These are phyloP conservation scores for Nigrograna mackinnonii DNA, from an alignment of 2,329 filamentous ascomycete species.

Conservation along the genomic window DNA sequence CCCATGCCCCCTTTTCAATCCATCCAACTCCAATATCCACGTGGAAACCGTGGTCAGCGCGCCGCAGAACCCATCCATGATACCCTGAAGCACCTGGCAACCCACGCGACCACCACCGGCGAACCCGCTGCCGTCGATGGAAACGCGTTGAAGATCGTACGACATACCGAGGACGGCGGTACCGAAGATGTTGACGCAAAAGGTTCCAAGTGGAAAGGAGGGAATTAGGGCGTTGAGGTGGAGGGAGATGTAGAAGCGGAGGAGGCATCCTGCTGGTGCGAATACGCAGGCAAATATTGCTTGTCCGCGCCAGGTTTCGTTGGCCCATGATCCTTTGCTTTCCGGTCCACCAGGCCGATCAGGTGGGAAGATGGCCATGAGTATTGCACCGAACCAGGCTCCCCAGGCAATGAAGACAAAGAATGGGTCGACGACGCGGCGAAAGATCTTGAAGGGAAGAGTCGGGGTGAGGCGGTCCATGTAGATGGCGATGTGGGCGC, in stretches of 20 bases:
- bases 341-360: slow-evolving; percentile 44
- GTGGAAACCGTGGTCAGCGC: slow-evolving; percentile 53
- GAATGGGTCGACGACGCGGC: slow-evolving; percentile 65
- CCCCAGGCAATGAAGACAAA: slow-evolving; percentile 69
- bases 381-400: slow-evolving; percentile 76
- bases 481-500: slow-evolving; percentile 74
- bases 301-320: slow-evolving; percentile 74
- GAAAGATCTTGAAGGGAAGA: slow-evolving; percentile 60
- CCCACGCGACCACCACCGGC: slow-evolving; percentile 50
- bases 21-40: slow-evolving; percentile 50
- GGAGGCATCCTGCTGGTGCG: slow-evolving; percentile 76
- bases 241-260: slow-evolving; percentile 73
- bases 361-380: slow-evolving; percentile 74
- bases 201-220: slow-evolving; percentile 83
- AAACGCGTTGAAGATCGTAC: slow-evolving; percentile 75
- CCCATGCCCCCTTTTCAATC: slow-evolving; percentile 53
- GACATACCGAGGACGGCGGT: slow-evolving; percentile 74
- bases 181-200: slow-evolving; percentile 78
- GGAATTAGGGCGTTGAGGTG: slow-evolving; percentile 69
- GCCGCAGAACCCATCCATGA: slow-evolving; percentile 54
- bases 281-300: slow-evolving; percentile 80
- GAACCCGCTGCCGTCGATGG: slow-evolving; percentile 47
- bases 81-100: slow-evolving; percentile 51
- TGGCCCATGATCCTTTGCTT: slow-evolving; percentile 26
- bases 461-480: slow-evolving; percentile 63